Conservation (phyloP, 2,329 filamentous ascomycete species). For the Monosporascus sp. region DNA sequence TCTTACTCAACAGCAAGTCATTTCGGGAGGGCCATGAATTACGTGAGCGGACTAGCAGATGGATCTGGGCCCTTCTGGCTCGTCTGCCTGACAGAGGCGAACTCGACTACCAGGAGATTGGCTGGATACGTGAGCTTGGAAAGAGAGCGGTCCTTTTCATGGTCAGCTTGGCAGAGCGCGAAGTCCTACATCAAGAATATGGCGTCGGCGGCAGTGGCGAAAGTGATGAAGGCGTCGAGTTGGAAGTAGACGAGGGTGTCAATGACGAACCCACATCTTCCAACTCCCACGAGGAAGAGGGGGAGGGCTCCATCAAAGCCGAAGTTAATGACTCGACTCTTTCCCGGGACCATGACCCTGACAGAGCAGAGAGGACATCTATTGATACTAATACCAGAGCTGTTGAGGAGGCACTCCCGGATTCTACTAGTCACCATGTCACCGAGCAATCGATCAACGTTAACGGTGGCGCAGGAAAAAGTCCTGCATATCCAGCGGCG, state of each 20-base stretch:
- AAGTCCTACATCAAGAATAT: conserved; percentile 37
- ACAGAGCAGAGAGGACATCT: neutral
- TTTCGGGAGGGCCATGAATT: conserved; percentile 55
- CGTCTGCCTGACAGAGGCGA: conserved; percentile 69
- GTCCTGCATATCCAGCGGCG: conserved; percentile 11
- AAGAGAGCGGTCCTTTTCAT: conserved; percentile 65
- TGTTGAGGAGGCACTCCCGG: neutral
- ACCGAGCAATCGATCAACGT: neutral
- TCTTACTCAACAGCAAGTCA: conserved; percentile 61
- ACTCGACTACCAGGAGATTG: conserved; percentile 69
- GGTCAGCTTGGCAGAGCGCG: conserved; percentile 48
- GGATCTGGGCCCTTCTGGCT: conserved; percentile 81
- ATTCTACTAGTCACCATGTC: neutral
- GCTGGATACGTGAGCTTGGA: conserved; percentile 71
- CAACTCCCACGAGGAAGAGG: conserved; percentile 24
- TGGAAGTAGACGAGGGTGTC: conserved; percentile 40
- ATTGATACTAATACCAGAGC: neutral
- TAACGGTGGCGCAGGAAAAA: conserved; percentile 9
- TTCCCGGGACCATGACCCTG: conserved; percentile 10
- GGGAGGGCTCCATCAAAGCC: conserved; percentile 14
- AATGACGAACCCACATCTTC: conserved; percentile 34
- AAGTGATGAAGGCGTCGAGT: conserved; percentile 29
- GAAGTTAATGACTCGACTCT: conserved; percentile 31
- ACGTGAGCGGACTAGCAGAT: conserved; percentile 64
- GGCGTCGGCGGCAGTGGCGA: conserved; percentile 28